phyloP scores from a whole-genome alignment of 179 eudicot genomes.

The Drosera spatulata region DNA sequence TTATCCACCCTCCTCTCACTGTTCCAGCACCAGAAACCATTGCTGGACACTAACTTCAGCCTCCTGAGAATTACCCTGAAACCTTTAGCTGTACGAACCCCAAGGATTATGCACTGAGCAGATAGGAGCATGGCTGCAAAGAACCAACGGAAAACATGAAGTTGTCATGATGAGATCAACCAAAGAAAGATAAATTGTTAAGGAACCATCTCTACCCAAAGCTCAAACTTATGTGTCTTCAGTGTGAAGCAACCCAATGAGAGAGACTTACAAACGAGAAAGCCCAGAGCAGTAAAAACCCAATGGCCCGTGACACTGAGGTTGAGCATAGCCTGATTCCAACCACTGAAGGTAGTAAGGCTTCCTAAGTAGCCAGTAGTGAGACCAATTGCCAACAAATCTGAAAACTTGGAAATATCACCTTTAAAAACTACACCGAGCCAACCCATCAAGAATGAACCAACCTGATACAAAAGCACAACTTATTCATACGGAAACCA shows the following conservation, averaged over 20 bases:
- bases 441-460: slow-evolving; percentile 18
- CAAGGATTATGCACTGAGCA: not conserved
- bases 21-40: too few species aligned
- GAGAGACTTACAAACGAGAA: slow-evolving; percentile 27
- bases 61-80: not conserved
- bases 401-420: slow-evolving; percentile 35
- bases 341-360: slow-evolving; percentile 93
- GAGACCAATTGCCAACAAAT: slow-evolving; percentile 61
- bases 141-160: too few species aligned
- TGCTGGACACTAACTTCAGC: too few species aligned
- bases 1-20: slow-evolving; percentile 1
- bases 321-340: slow-evolving; percentile 90
- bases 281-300: slow-evolving; percentile 52
- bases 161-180: too few species aligned
- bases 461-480: slow-evolving; percentile 91
- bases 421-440: slow-evolving; percentile 1
- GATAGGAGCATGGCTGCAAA: slow-evolving; percentile 8
- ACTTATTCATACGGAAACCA: too few species aligned
- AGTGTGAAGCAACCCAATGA: not conserved
- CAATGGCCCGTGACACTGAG: slow-evolving; percentile 67
- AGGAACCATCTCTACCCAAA: too few species aligned
- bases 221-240: not conserved
- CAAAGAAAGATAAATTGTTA: slow-evolving; percentile 23
- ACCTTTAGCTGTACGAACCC: not conserved
- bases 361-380: slow-evolving; percentile 93